phyloP scores from a whole-genome alignment of 192 early-diverging fungal species.

The Coemansia sp. region DNA sequence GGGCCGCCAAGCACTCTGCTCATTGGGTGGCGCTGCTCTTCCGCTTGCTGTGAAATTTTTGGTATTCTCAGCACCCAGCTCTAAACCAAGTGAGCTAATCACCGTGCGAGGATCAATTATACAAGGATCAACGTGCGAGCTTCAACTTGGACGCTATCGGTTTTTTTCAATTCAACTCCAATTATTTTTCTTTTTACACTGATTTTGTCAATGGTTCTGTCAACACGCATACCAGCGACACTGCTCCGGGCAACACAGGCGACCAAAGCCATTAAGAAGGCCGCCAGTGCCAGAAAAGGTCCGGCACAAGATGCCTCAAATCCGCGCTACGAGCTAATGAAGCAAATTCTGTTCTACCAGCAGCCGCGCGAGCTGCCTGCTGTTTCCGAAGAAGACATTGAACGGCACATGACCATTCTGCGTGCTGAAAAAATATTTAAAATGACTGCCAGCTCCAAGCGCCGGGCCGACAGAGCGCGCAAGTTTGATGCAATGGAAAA shows the following conservation, averaged over 20 bases:
- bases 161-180: not conserved
- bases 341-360: slow-evolving; percentile 66
- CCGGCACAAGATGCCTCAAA: slow-evolving; percentile 44
- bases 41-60: not conserved
- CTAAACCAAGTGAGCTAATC: no score
- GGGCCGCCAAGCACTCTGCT: not conserved
- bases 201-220: not conserved
- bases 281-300: slow-evolving; percentile 2
- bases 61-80: not conserved
- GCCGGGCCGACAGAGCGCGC: slow-evolving; percentile 46
- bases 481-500: slow-evolving; percentile 66
- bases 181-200: not conserved
- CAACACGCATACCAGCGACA: not conserved
- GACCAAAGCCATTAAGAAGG: slow-evolving; percentile 13
- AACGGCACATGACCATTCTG: slow-evolving; percentile 70
- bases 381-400: slow-evolving; percentile 58
- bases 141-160: not conserved
- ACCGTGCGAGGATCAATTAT: no score
- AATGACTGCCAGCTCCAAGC: slow-evolving; percentile 52
- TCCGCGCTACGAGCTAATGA: slow-evolving; percentile 68
- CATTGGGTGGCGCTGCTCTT: not conserved
- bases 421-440: slow-evolving; percentile 65
- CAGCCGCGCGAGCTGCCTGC: slow-evolving; percentile 47
- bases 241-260: slow-evolving; percentile 20
- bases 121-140: not conserved